Base-by-base conservation (phyloP, 441 rosid species). In the Erysimum pusillum region DNA sequence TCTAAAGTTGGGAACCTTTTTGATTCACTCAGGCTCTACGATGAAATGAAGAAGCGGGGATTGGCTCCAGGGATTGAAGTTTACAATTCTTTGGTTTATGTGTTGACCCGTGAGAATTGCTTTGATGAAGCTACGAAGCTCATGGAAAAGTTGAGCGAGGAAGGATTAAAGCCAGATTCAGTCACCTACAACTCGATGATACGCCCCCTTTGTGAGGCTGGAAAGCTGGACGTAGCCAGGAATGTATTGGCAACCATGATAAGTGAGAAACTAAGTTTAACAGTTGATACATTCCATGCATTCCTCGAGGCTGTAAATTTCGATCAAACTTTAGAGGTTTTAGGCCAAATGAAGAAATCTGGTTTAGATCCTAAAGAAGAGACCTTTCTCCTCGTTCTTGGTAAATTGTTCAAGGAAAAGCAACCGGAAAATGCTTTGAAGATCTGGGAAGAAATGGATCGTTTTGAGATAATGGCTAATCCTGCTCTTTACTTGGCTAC, bases 1-100 rank as follows among this genome's bases (percentile, higher is more conserved):
- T 85, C 98, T 9, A 87, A 85, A 83, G 87, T 78, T 64, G 90
- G 94, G 65, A 88, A 89, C 82, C 96, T 94, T 59, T 94, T 92
- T 18, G 94, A 92, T 71, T 87, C 97, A 5, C 79, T 93, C 25
- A 87, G 98, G 76, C 91, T 94, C n/a, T 94, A 81, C 41, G 91
- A 92, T 80, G 97, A 87, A 66, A 92, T 92, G 97, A 94, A 82
- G 87, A 94, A 89, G 86, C 85, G 92, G 61, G 94, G 91, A 65
- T 81, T 85, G 79, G 60, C 71, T 61, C 94, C 94, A 4, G 84
- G 88, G 69, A 51, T 87, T 74, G 85, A 76, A 62, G 97, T 90
- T 20, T 92, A 89, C 71, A 89, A 86, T 73, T 92, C 95, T 56
- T 71, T 92, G 80, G 79, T 92, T 69, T 89, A 87, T 69, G 89